These are phyloP conservation scores for Lachancea lanzarotensis DNA, from an alignment of 805 yeast species.

Conservation along the genomic window DNA sequence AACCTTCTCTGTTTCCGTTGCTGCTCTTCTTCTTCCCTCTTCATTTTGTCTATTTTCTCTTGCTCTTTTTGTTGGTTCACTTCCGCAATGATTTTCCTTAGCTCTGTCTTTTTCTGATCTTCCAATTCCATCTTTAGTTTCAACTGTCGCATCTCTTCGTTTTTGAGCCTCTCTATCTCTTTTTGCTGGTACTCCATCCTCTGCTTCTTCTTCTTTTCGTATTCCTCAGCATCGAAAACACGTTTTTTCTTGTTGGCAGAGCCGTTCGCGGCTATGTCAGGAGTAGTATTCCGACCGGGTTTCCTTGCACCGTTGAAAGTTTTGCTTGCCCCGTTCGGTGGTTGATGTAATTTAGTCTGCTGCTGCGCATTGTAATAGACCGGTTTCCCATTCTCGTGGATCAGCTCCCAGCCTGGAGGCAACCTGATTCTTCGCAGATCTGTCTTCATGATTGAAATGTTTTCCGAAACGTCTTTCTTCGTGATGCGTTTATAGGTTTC, in stretches of 20 bases:
- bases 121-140: constrained; percentile 23
- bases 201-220: constrained; percentile 28
- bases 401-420: constrained; percentile 33
- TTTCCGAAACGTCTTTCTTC: constrained; percentile 36
- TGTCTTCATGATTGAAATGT: constrained; percentile 19
- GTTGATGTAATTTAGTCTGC: constrained; percentile 26
- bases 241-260: constrained; percentile 11
- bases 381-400: constrained; percentile 31
- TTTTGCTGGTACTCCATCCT: constrained; percentile 21
- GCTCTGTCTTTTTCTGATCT: constrained; percentile 23
- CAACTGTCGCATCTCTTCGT: constrained; percentile 20
- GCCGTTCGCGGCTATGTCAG: not conserved
- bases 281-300: constrained; percentile 7
- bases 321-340: constrained; percentile 22
- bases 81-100: constrained; percentile 36
- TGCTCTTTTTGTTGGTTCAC: constrained; percentile 31
- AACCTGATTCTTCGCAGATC: constrained; percentile 30
- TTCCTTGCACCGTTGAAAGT: constrained; percentile 4
- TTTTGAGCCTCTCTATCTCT: constrained; percentile 18
- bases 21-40: constrained; percentile 19
- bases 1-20: constrained; percentile 17
- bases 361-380: constrained; percentile 30
- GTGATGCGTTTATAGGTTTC: constrained; percentile 85
- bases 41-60: constrained; percentile 16
- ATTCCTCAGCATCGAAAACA: constrained; percentile 26